Evolutionary conservation across 306 rosid genomes (phyloP).

Genomic region (Quercus ilex): DNA sequence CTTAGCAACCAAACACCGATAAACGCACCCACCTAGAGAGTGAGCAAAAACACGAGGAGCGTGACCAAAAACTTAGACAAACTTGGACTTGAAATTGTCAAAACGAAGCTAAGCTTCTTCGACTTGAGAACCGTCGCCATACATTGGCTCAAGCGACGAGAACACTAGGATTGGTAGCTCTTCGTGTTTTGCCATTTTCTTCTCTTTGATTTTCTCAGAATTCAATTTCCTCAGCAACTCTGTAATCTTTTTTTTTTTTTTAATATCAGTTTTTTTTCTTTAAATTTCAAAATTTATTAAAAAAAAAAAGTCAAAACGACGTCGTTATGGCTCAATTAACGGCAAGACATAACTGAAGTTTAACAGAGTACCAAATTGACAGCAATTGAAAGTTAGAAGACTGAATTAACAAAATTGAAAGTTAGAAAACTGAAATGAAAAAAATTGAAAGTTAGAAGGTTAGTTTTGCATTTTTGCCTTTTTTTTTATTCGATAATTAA

Average conservation of each 20-base stretch:
- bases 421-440: too few relatives aligned
- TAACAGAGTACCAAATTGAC: too few relatives aligned
- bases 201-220: background rate
- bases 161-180: constrained; percentile 78
- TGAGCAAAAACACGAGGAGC: constrained; percentile 77
- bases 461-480: too few relatives aligned
- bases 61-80: constrained; percentile 58
- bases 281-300: too few relatives aligned
- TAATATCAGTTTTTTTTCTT: too few relatives aligned
- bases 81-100: constrained; percentile 50
- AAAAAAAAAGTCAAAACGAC: too few relatives aligned
- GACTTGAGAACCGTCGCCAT: constrained; percentile 57
- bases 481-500: too few relatives aligned
- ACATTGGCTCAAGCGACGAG: constrained; percentile 51
- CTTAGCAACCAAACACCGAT: background rate
- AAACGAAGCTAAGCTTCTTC: constrained; percentile 86
- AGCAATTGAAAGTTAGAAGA: too few relatives aligned
- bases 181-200: constrained; percentile 57
- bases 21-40: constrained; percentile 54
- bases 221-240: background rate
- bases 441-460: too few relatives aligned
- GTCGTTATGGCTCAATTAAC: too few relatives aligned
- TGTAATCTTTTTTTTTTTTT: background rate
- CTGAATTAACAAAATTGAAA: too few relatives aligned
- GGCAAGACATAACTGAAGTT: too few relatives aligned